Percentiles rank a stretch among this genome's conserved stretches.
Evolutionary conservation across 176 grass and related monocot species (phyloP).

Genomic region (Stipa capillata): DNA sequence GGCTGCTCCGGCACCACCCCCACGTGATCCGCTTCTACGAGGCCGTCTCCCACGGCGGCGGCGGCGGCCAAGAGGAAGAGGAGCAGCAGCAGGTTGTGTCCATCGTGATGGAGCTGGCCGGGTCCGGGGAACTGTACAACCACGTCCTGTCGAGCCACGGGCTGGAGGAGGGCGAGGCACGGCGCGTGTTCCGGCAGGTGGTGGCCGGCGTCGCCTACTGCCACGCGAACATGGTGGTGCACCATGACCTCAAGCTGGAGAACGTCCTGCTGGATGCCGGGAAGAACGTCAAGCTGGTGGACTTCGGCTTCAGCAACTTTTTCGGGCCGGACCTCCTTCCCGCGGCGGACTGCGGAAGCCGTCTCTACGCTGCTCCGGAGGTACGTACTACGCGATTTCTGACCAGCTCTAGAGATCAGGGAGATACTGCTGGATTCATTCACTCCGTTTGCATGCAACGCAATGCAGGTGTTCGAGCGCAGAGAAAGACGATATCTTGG

Average conservation of each 20-base stretch:
- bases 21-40: constrained; percentile 56
- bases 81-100: constrained; percentile 8
- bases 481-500: constrained; percentile 17
- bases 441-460: too few relatives aligned
- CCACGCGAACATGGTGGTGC: constrained; percentile 73
- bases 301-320: constrained; percentile 66
- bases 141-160: constrained; percentile 25
- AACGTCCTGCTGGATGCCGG: constrained; percentile 54
- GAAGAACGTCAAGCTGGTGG: constrained; percentile 47
- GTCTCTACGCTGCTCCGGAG: constrained; percentile 56
- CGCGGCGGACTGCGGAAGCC: constrained; percentile 46
- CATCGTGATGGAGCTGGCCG: constrained; percentile 55
- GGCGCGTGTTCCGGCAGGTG: constrained; percentile 47
- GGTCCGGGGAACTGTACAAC: constrained; percentile 39
- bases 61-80: neutral
- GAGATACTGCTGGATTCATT: too few relatives aligned
- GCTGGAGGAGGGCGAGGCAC: constrained; percentile 52
- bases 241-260: constrained; percentile 68
- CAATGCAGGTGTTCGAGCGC: neutral
- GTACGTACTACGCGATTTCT: too few relatives aligned
- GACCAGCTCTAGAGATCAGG: too few relatives aligned
- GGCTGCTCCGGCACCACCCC: constrained; percentile 49
- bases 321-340: constrained; percentile 31
- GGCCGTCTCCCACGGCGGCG: constrained; percentile 4
- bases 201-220: constrained; percentile 54